Evolutionary conservation across 306 rosid genomes (phyloP).

Genomic region (Gastrolobium villosum): DNA sequence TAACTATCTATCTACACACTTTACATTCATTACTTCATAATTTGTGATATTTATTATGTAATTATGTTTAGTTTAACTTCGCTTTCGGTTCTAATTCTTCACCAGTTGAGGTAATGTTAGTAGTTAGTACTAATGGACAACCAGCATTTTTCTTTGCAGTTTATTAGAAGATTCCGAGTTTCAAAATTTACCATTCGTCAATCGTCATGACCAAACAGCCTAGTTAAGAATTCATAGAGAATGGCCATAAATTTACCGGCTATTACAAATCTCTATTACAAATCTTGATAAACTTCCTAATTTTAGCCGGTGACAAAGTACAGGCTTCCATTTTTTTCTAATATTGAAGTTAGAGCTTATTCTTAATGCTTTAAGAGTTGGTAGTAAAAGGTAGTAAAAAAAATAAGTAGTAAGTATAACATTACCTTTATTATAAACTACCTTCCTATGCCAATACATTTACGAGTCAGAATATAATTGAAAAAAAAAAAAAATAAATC

Average conservation of each 20-base stretch:
- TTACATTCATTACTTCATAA: too few species aligned
- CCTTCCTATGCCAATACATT: not conserved
- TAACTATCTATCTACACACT: too few species aligned
- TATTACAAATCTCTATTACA: not conserved
- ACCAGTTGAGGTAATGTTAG: too few species aligned
- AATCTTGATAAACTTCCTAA: constrained; percentile 1
- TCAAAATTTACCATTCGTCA: not conserved
- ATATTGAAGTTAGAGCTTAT: too few species aligned
- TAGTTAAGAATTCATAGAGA: not conserved
- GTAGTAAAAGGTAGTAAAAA: too few species aligned
- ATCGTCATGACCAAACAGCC: not conserved
- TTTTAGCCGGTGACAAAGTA: not conserved
- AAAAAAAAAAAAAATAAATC: not conserved
- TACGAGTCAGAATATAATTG: not conserved
- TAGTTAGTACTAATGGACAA: not conserved
- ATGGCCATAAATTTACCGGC: not conserved
- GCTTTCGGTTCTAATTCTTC: not conserved
- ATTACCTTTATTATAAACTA: too few species aligned
- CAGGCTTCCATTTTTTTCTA: not conserved
- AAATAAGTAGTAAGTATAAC: too few species aligned
- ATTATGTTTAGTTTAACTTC: not conserved
- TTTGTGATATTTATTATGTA: not conserved
- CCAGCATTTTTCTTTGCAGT: not conserved
- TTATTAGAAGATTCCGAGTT: not conserved
- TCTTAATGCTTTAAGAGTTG: too few species aligned